Conservation (phyloP, 345 rosid species). For the Camelina neglecta region DNA sequence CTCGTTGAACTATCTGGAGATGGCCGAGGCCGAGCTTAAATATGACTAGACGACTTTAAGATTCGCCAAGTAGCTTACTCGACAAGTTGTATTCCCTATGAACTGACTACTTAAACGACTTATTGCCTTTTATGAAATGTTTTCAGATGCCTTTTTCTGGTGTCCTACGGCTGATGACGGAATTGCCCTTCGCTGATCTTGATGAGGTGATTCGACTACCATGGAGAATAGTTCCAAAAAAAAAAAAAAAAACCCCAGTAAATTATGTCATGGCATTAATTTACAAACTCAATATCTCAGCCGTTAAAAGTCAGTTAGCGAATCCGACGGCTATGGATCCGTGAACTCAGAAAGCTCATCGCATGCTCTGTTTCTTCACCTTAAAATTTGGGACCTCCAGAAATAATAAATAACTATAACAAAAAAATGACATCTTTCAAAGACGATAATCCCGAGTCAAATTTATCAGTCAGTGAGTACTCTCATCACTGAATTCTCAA, state of each 20-base stretch:
- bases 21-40: no score
- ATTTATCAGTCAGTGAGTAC: constrained; percentile 30
- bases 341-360: constrained; percentile 10
- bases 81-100: no score
- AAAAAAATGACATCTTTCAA: constrained; percentile 12
- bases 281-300: constrained; percentile 6
- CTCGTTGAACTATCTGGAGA: no score
- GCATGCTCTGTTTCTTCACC: constrained; percentile 24
- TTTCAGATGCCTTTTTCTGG: no score
- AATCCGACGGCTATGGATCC: constrained; percentile 30
- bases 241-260: background rate
- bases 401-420: background rate
- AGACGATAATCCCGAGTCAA: constrained; percentile 25
- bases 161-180: no score
- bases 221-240: no score
- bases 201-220: no score
- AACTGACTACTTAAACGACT: no score
- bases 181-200: no score
- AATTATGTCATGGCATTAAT: background rate
- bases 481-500: background rate
- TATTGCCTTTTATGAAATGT: no score
- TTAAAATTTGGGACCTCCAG: background rate
- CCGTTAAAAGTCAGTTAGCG: constrained; percentile 14
- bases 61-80: no score
- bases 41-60: no score